Evolutionary conservation across 768 basidiomycete genomes (phyloP).

Genomic region (Holtermanniella nyarrowii): DNA sequence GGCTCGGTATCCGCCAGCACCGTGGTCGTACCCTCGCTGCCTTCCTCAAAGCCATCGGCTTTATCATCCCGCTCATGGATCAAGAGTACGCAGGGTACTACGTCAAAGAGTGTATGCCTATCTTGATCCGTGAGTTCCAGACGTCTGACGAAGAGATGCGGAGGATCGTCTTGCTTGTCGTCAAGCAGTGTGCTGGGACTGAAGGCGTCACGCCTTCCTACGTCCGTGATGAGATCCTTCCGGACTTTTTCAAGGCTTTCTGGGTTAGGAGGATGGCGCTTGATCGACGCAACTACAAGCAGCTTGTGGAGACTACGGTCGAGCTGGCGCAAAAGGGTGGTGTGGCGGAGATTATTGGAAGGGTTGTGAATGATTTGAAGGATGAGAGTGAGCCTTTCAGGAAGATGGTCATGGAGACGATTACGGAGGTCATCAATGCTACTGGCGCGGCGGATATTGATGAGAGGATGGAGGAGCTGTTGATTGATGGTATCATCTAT

Average conservation of each 20-base stretch:
- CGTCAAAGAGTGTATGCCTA: conserved; percentile 64
- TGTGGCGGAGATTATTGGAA: conserved; percentile 87
- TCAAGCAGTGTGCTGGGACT: conserved; percentile 96
- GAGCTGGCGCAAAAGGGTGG: conserved; percentile 96
- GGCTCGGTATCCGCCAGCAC: conserved; percentile 87
- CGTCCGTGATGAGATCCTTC: conserved; percentile 94
- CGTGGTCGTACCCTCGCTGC: conserved; percentile 91
- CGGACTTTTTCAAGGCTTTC: conserved; percentile 98
- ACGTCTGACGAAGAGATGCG: conserved; percentile 99
- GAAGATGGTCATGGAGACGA: conserved; percentile 99
- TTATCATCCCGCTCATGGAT: conserved; percentile 99
- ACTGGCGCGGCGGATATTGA: conserved; percentile 97
- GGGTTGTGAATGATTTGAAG: conserved; percentile 80
- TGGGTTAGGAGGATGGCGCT: conserved; percentile 93
- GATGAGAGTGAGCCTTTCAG: conserved; percentile 49
- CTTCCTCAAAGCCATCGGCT: conserved; percentile 94
- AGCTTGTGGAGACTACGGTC: conserved; percentile 97
- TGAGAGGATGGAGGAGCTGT: conserved; percentile 81
- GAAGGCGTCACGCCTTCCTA: conserved; percentile 94
- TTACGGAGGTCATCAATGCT: conserved; percentile 86
- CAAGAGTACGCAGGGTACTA: conserved; percentile 99
- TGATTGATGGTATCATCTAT: conserved; percentile 97
- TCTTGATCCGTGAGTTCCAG: conserved; percentile 77
- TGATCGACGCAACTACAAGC: conserved; percentile 87
- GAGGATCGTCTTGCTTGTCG: conserved; percentile 98